Evolutionary conservation across 2,329 filamentous ascomycete species (phyloP), one percentile per base, ranked within the genome.

Genomic region (Fusarium ramigenum): DNA sequence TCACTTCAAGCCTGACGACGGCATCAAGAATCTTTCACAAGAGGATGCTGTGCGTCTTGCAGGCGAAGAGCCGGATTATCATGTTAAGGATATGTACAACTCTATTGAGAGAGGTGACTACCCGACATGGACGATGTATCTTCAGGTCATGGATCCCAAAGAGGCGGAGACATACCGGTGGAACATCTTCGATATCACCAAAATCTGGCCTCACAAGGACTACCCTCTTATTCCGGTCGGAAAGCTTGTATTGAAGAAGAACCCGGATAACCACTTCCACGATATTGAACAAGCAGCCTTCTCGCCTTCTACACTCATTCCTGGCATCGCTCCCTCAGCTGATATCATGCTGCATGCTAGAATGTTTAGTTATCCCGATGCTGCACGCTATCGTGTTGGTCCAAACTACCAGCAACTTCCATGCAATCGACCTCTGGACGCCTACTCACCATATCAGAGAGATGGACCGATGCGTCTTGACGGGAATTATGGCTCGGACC

Each of bases 231-330:
- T 56, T 15, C 63, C 63, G 1, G 59, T 63, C 7, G 59, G 63
- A 32, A 65, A 56, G 9, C 59, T 66, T 5, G 53, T 50, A 0
- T n/a, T 63, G 21, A 47, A 66, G 23, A 63, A 66, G 36, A 66
- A 66, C 14, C 64, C 53, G 0, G 60, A 59, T 1, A 87, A 88
- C 74, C 88, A 83, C 75, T 84, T 86, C 66, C 79, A 83, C 10
- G 86, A 89, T 56, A 84, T 87, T 25, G 85, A 88, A 65, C 85
- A 87, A 54, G 84, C 84, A 4, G 84, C 85, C 42, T 89, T 88
- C 77, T 87, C 85, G 0, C 86, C 87, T 0, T 84, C 84, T 8
- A 84, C 80, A 57, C 83, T 88, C 77, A 84, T 88, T 0, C 85
- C 86, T 0, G 87, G 87, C 36, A 84, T 87, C 52, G 85, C 85